Percentiles rank a stretch among this genome's conserved stretches.
phyloP scores from a whole-genome alignment of 108 stramenopile species.

The Skeletonema costatum region DNA sequence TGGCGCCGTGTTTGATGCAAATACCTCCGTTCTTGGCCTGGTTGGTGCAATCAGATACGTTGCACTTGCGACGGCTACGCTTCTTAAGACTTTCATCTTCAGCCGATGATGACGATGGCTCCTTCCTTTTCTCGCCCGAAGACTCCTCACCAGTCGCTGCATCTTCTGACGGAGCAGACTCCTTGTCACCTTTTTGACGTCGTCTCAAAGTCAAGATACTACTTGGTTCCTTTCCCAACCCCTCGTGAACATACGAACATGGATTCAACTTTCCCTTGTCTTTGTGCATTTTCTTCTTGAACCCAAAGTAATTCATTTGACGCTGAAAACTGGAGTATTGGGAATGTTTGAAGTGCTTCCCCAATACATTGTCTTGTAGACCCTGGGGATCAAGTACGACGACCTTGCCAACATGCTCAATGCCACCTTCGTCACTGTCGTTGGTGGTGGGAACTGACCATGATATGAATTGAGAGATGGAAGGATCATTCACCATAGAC shows the following conservation, averaged over 20 bases:
- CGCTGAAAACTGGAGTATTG: conserved; percentile 55
- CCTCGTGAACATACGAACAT: background rate
- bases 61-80: background rate
- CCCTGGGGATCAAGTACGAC: conserved; percentile 46
- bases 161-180: background rate
- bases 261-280: conserved; percentile 6
- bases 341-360: conserved; percentile 56
- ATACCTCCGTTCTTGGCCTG: conserved; percentile 4
- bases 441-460: conserved; percentile 32
- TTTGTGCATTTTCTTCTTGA: conserved; percentile 53
- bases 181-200: background rate
- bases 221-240: background rate
- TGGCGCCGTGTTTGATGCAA: conserved; percentile 9
- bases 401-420: conserved; percentile 32
- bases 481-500: conserved; percentile 44
- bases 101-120: background rate
- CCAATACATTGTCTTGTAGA: conserved; percentile 41
- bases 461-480: conserved; percentile 26
- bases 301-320: conserved; percentile 61
- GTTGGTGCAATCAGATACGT: conserved; percentile 5
- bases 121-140: background rate
- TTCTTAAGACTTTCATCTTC: background rate
- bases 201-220: background rate
- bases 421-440: conserved; percentile 15
- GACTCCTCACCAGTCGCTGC: background rate